Evolutionary conservation across 163 green algal species (phyloP).

Genomic region (Botryococcus braunii): DNA sequence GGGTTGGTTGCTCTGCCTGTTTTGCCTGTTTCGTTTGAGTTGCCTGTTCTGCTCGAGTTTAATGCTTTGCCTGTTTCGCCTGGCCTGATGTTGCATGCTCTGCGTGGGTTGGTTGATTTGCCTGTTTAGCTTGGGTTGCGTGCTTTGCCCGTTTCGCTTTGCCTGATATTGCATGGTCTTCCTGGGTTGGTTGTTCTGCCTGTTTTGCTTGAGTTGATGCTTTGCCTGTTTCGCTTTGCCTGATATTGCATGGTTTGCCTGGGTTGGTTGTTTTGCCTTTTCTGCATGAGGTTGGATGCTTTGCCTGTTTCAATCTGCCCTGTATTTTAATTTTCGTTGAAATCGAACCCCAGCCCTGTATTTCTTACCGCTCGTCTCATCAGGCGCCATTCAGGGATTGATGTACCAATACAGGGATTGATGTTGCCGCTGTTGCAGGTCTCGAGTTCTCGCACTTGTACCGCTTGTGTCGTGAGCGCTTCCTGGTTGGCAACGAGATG

Average conservation of each 20-base stretch:
- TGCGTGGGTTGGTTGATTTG: too few relatives aligned
- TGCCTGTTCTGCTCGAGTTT: not conserved
- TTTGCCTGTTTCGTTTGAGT: not conserved
- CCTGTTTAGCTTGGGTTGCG: not conserved
- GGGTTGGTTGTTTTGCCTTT: not conserved
- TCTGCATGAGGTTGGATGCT: not conserved
- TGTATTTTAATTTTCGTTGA: not conserved
- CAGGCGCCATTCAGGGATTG: not conserved
- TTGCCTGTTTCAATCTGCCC: not conserved
- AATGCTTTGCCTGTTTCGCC: not conserved
- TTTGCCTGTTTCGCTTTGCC: not conserved
- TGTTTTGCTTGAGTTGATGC: not conserved
- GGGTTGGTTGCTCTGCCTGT: not conserved
- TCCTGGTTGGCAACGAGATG: slow-evolving; percentile 71
- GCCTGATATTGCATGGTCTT: not conserved
- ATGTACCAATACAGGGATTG: not conserved
- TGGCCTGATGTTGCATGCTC: too few relatives aligned
- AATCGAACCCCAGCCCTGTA: not conserved
- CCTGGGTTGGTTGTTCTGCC: not conserved
- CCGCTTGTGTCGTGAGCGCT: slow-evolving; percentile 69
- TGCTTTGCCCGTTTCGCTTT: not conserved
- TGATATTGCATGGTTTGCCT: not conserved
- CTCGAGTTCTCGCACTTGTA: slow-evolving; percentile 70
- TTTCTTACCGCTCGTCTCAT: not conserved
- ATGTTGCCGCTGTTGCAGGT: slow-evolving; percentile 26